A percentile compares a stretch with the other conserved stretches of the same genome.
phyloP scores from a whole-genome alignment of 345 rosid genomes.

The Brassica incana region DNA sequence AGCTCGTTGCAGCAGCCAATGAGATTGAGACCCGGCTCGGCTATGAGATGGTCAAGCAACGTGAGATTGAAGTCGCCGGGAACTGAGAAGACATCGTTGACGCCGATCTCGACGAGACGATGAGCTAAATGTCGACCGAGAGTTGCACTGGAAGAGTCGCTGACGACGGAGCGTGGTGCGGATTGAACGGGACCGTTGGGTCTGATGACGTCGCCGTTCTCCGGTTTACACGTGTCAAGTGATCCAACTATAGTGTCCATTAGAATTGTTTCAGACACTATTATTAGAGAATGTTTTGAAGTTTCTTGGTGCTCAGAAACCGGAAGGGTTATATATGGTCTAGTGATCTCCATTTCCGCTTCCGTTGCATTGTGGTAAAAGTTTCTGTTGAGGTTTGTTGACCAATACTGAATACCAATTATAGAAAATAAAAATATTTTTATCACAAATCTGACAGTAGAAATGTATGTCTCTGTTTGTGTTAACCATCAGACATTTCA shows the following conservation, averaged over 20 bases:
- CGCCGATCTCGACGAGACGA: constrained; percentile 8
- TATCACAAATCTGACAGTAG: too few relatives aligned
- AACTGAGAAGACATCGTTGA: constrained; percentile 10
- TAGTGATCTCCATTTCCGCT: not conserved
- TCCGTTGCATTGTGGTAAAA: not conserved
- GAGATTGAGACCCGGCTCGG: not conserved
- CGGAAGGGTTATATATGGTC: not conserved
- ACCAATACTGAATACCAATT: not conserved
- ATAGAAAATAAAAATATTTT: not conserved
- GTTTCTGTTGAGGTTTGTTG: not conserved
- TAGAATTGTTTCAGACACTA: not conserved
- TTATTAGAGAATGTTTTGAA: not conserved
- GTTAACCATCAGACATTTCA: too few relatives aligned
- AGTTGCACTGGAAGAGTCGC: not conserved
- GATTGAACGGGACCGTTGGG: not conserved
- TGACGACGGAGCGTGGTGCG: not conserved
- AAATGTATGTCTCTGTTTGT: too few relatives aligned
- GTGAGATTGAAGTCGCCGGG: constrained; percentile 7
- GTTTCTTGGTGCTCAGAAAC: not conserved
- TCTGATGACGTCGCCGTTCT: not conserved
- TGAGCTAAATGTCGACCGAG: constrained; percentile 8
- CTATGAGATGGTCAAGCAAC: constrained; percentile 2
- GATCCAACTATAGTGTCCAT: not conserved
- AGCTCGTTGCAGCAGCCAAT: constrained; percentile 15
- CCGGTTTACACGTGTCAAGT: not conserved